Conservation (phyloP, 192 early-diverging fungal genomes). For the Coemansia sp. region DNA sequence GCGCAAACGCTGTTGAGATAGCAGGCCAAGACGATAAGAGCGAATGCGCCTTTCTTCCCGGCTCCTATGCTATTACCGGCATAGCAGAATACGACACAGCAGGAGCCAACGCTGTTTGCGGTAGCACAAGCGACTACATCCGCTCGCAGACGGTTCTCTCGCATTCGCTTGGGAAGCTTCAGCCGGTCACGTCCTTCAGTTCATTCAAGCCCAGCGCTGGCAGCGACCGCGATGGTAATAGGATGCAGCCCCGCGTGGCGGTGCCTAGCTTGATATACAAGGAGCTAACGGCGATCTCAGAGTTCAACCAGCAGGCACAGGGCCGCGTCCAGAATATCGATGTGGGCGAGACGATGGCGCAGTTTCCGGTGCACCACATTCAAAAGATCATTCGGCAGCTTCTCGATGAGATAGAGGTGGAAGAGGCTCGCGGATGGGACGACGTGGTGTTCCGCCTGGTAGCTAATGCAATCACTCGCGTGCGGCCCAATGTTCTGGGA, state of each 20-base stretch:
- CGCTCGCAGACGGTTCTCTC: slow-evolving; percentile 35
- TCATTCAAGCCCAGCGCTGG: background rate
- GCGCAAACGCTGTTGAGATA: slow-evolving; percentile 48
- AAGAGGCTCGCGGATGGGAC: slow-evolving; percentile 43
- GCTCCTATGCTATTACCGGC: background rate
- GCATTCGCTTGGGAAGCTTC: slow-evolving; percentile 32
- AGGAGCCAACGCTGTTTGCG: background rate
- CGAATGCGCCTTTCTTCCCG: slow-evolving; percentile 50
- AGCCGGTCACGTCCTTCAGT: slow-evolving; percentile 16
- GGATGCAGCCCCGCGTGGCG: slow-evolving; percentile 9
- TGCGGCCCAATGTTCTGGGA: slow-evolving; percentile 63
- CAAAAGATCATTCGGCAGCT: slow-evolving; percentile 70
- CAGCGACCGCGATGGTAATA: slow-evolving; percentile 6
- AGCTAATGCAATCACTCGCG: slow-evolving; percentile 28
- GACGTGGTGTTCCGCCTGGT: slow-evolving; percentile 33
- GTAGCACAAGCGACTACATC: slow-evolving; percentile 5
- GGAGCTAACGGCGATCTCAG: slow-evolving; percentile 36
- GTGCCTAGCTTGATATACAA: slow-evolving; percentile 20
- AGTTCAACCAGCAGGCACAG: slow-evolving; percentile 30
- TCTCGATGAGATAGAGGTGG: slow-evolving; percentile 66
- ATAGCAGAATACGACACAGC: background rate
- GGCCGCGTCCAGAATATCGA: slow-evolving; percentile 32
- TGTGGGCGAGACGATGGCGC: slow-evolving; percentile 21
- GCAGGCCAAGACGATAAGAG: slow-evolving; percentile 51
- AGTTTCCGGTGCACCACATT: slow-evolving; percentile 66